Evolutionary conservation across 73 alveolate genomes (phyloP).

Genomic region (Stentor roeselii): DNA sequence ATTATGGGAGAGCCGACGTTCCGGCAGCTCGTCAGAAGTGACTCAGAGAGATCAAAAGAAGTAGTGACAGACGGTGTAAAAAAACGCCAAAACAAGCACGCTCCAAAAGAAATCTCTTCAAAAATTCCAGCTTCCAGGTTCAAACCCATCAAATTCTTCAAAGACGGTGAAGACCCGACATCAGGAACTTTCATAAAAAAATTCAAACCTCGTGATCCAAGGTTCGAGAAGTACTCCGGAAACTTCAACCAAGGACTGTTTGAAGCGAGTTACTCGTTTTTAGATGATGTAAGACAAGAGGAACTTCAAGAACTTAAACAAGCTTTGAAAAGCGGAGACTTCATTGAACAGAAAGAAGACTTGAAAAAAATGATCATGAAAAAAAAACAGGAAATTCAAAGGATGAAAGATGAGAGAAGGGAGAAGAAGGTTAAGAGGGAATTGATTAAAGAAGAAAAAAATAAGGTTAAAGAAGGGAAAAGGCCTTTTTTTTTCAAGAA

Average conservation of each 20-base stretch:
- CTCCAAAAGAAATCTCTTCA: constrained; percentile 27
- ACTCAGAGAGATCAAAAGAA: no score
- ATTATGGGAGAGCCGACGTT: no score
- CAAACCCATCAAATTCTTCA: constrained; percentile 6
- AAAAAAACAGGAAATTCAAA: constrained; percentile 21
- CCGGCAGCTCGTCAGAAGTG: no score
- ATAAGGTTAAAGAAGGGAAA: constrained; percentile 16
- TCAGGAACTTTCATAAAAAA: neutral
- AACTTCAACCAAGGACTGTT: constrained; percentile 9
- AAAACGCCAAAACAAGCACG: constrained; percentile 4
- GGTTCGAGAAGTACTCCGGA: constrained; percentile 16
- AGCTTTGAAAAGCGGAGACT: neutral
- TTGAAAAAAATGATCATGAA: neutral
- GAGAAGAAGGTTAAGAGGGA: neutral
- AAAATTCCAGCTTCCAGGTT: constrained; percentile 1
- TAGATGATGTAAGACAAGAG: neutral
- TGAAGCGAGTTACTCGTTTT: neutral
- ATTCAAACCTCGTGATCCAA: neutral
- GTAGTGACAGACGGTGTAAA: no score
- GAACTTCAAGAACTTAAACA: constrained; percentile 11
- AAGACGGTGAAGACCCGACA: constrained; percentile 8
- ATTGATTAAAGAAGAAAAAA: constrained; percentile 17
- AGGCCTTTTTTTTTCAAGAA: constrained; percentile 20
- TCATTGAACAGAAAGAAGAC: neutral
- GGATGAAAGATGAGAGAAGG: neutral